Conservation (phyloP, 1,139 yeast species). For the Blastobotrys apis region DNA sequence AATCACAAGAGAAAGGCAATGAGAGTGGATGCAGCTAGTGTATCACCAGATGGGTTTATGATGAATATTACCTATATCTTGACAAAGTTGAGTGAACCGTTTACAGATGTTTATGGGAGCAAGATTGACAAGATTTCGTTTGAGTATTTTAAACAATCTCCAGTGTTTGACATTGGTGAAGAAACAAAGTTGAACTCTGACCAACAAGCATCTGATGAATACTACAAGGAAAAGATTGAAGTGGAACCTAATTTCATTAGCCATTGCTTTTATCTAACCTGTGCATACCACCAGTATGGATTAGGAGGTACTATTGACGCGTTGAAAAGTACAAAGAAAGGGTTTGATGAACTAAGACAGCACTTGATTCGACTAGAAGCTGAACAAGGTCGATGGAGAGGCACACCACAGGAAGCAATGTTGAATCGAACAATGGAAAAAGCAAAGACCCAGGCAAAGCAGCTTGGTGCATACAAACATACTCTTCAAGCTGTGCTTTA, state of each 20-base stretch:
- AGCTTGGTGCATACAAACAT: conserved; percentile 39
- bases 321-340: conserved; percentile 51
- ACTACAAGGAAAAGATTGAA: conserved; percentile 37
- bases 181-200: conserved; percentile 84
- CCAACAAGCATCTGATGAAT: conserved; percentile 60
- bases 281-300: conserved; percentile 83
- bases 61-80: conserved; percentile 66
- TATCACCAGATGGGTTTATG: conserved; percentile 81
- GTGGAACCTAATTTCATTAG: conserved; percentile 69
- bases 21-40: conserved; percentile 63
- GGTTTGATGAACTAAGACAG: conserved; percentile 49
- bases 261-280: conserved; percentile 76
- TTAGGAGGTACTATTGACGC: conserved; percentile 69
- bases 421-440: conserved; percentile 35
- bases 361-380: conserved; percentile 45
- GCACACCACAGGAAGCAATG: conserved; percentile 7
- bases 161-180: conserved; percentile 60
- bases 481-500: conserved; percentile 22
- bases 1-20: conserved; percentile 81
- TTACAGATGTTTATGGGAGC: conserved; percentile 53
- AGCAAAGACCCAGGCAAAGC: conserved; percentile 42
- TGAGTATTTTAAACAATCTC: conserved; percentile 52
- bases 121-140: conserved; percentile 76
- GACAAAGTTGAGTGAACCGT: conserved; percentile 75
- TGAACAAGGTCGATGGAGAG: conserved; percentile 33